Percentiles rank a stretch among this genome's conserved stretches.
Evolutionary conservation across 1,284 basidiomycete species (phyloP).

Genomic region (Ceratobasidium sp.): DNA sequence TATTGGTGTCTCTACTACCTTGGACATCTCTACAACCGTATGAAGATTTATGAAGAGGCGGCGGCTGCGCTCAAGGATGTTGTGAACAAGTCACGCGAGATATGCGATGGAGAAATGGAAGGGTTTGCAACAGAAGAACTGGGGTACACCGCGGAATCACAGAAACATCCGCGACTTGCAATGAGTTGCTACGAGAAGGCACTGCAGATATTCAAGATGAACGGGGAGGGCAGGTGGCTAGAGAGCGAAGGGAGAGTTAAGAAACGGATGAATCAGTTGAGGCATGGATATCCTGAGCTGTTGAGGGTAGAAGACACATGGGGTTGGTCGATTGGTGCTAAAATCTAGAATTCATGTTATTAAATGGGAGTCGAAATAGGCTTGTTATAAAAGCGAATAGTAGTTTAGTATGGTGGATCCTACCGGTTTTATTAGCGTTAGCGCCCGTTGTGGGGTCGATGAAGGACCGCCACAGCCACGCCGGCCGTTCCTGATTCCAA

Average conservation of each 20-base stretch:
- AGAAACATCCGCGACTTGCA: not conserved
- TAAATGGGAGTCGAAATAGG: too few species aligned
- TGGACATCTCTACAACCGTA: slow-evolving; percentile 16
- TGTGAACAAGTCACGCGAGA: not conserved
- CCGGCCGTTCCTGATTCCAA: not conserved
- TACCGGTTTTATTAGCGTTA: too few species aligned
- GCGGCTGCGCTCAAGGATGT: slow-evolving; percentile 2
- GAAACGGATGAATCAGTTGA: not conserved
- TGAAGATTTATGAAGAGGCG: slow-evolving; percentile 10
- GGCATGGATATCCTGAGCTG: not conserved
- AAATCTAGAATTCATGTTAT: not conserved
- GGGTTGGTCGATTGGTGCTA: not conserved
- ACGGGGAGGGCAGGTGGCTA: slow-evolving; percentile 10
- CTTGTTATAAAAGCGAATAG: too few species aligned
- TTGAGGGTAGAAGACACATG: not conserved
- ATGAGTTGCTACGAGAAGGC: slow-evolving; percentile 22
- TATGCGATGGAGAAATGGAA: slow-evolving; percentile 15
- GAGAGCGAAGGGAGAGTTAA: slow-evolving; percentile 24
- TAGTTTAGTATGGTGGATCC: too few species aligned
- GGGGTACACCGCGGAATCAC: slow-evolving; percentile 25
- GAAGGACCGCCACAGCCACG: not conserved
- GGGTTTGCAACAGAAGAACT: slow-evolving; percentile 30
- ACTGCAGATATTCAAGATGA: slow-evolving; percentile 4
- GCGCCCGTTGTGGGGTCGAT: too few species aligned
- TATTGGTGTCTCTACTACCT: slow-evolving; percentile 24